Base-by-base conservation (phyloP, 2,329 filamentous ascomycete species). In the Colletotrichum cereale region DNA sequence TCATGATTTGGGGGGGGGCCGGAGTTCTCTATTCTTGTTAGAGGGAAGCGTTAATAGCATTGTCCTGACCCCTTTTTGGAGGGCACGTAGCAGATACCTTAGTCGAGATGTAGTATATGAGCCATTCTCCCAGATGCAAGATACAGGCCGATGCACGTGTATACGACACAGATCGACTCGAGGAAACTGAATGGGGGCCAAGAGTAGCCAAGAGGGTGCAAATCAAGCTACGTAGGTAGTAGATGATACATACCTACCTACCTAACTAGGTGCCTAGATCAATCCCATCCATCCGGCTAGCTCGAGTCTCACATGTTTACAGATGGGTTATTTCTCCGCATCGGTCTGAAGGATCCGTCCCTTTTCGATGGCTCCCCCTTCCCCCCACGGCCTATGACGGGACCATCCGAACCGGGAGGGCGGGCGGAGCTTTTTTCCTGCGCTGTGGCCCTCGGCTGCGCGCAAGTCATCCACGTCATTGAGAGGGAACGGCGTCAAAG, bases 391-490 rank as follows among this genome's bases (percentile, higher is more conserved):
- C 21, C 31, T 40, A 62, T 47, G 57, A 71, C 64, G 42, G 40
- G 57, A 34, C 48, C 47, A 47, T 50, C 64, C 56, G 57, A 21
- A 29, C 31, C 29, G 26, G 47, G 21, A 6, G 14, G 14, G 38
- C 1, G 40, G 42, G 42, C 18, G 42, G 42, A n/a, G 47, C 24
- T 31, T n/a, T n/a, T n/a, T n/a, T n/a, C n/a, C n/a, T 24, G 47
- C 36, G 62, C 62, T 42, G 47, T 42, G 62, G 62, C 67, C 62
- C 52, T 56, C 24, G 47, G 62, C 44, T 12, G 63, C 31, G 36
- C 52, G 36, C 58, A 62, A 73, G 71, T 73, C 71, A 64, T 73
- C 2, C 67, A 73, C 71, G 71, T 73, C 71, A 72, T 73, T 53
- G 53, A 67, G 69, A 65, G 24, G 7, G 69, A 67, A 57, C 44